Percentiles rank a stretch among this genome's conserved stretches.
phyloP scores from a whole-genome alignment of 176 grass and related monocot genomes.

The Cenchrus fungigraminus region DNA sequence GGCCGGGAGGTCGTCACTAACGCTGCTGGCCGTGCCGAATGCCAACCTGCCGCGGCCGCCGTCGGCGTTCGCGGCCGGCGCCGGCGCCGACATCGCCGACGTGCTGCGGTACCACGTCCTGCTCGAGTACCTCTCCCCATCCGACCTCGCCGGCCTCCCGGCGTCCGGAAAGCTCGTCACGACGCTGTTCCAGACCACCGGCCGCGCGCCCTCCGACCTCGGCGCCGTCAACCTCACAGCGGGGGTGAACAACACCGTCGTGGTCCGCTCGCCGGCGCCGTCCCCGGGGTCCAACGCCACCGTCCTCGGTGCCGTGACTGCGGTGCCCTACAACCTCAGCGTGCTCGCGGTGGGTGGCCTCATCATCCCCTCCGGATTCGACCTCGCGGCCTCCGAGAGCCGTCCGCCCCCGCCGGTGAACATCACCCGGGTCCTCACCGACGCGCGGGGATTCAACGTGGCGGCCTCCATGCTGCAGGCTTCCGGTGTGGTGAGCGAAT shows the following conservation, averaged over 20 bases:
- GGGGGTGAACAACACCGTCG: constrained; percentile 41
- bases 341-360: constrained; percentile 78
- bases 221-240: constrained; percentile 89
- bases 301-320: constrained; percentile 65
- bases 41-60: constrained; percentile 60
- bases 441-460: constrained; percentile 84
- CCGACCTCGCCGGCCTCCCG: constrained; percentile 65
- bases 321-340: constrained; percentile 82
- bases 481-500: constrained; percentile 75
- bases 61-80: constrained; percentile 57
- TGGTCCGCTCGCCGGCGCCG: constrained; percentile 70
- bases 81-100: constrained; percentile 86
- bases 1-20: constrained; percentile 69
- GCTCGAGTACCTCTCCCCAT: constrained; percentile 87
- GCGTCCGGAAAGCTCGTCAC: constrained; percentile 77
- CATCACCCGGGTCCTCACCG: constrained; percentile 79
- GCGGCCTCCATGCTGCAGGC: constrained; percentile 93
- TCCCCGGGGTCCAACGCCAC: constrained; percentile 71
- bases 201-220: constrained; percentile 77
- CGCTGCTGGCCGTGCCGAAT: constrained; percentile 83
- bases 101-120: constrained; percentile 93
- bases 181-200: constrained; percentile 96
- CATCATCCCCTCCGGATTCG: constrained; percentile 72
- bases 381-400: constrained; percentile 78
- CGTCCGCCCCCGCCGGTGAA: constrained; percentile 61